These are phyloP conservation scores for Pseudocohnilembus persalinus DNA, from an alignment of 169 alveolate species.

Conservation along the genomic window DNA sequence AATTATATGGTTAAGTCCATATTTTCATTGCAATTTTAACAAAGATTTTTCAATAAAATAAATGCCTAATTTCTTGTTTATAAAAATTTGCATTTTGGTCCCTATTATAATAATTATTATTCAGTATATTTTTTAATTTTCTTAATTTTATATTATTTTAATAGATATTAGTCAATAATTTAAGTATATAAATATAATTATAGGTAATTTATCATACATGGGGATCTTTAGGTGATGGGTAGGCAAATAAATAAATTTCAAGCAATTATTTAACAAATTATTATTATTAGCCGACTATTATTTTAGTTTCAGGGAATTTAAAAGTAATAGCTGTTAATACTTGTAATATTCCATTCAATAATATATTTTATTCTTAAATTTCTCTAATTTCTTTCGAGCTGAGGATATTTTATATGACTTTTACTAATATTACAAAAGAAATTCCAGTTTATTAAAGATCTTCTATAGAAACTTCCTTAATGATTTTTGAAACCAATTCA, in stretches of 20 bases:
- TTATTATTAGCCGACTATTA: neutral
- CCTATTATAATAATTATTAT: neutral
- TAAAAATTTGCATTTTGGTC: constrained; percentile 52
- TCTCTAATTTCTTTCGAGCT: no score
- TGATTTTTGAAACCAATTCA: neutral
- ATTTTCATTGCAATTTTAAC: constrained; percentile 17
- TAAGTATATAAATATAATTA: neutral
- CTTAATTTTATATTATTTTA: neutral
- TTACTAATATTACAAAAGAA: no score
- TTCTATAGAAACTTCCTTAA: no score
- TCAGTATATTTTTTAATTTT: neutral
- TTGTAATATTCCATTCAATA: neutral
- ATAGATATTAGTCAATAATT: neutral
- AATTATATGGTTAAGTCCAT: constrained; percentile 9
- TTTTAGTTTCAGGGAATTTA: neutral
- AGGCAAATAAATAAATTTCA: neutral
- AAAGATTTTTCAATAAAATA: constrained; percentile 24
- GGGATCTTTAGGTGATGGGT: neutral
- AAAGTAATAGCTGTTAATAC: neutral
- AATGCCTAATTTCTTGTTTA: constrained; percentile 45
- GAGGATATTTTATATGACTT: no score
- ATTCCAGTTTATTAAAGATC: no score
- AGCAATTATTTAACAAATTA: neutral
- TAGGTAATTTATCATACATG: neutral
- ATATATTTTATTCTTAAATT: no score